Base-by-base conservation (phyloP, 208 protist genomes). In the Trypanosoma theileri region DNA sequence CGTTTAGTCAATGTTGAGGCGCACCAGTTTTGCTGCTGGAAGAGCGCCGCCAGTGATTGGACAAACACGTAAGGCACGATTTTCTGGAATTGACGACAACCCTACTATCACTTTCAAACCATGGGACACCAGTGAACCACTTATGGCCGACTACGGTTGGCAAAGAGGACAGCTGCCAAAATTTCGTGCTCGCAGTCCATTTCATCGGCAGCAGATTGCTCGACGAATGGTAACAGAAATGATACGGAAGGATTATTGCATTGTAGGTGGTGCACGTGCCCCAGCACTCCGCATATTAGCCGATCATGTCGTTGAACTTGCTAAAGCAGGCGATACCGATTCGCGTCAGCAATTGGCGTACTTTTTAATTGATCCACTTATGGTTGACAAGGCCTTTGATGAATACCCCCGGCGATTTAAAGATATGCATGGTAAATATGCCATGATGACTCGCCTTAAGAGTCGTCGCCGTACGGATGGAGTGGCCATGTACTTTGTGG, bases 341-440 rank as follows among this genome's bases (percentile, higher is more conserved):
- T 93, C 88, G 7, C 88, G 91, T 3, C 91, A 96, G 75, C 88
- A 96, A 41, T 71, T 96, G 6, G 91, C 91, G 10, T 86, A 94
- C 78, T 96, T 94, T 56, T 80, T 96, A 51, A 84, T 91, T 17
- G 91, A 96, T 59, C 88, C 88, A 17, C 77, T 94, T 24, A 91
- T 96, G 86, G 91, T 96, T 6, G 91, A 96, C 66, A 96, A 96
- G 77, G 91, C 91, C 2, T 96, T 96, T 65, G 91, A 96, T 69
- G 91, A 96, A 81, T 94, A 94, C 70, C 91, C 91, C 26, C 80
- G 86, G 0, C 81, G 91, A 24, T 96, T 96, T 58, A 66, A 67
- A 16, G 88, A 96, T 44, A 91, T 94, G 88, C 75, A 81, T 56
- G 62, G 76, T 17, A 94, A 94, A 66, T 96, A 93, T 59, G 86